A percentile compares a stretch with the other conserved stretches of the same genome.
These are phyloP conservation scores for Elsinoe arachidis DNA, from an alignment of 2,329 filamentous ascomycete species.

Conservation along the genomic window DNA sequence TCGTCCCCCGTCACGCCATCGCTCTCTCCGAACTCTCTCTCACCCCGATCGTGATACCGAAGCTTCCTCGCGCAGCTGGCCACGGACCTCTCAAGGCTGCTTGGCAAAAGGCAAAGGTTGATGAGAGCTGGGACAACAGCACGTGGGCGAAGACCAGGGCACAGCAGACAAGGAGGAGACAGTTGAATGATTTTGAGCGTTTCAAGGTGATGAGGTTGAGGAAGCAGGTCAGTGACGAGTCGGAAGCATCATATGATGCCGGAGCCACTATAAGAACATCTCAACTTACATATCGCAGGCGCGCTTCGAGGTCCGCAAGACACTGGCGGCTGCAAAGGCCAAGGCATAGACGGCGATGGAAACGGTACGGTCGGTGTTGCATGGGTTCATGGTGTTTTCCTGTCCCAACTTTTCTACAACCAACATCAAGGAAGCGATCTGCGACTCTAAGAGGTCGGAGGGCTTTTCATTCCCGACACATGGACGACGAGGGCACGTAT, in stretches of 20 bases:
- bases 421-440: slow-evolving; percentile 11
- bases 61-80: slow-evolving; percentile 77
- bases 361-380: slow-evolving; percentile 14
- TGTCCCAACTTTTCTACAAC: slow-evolving; percentile 9
- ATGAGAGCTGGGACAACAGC: slow-evolving; percentile 85
- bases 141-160: slow-evolving; percentile 90
- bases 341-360: slow-evolving; percentile 39
- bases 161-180: slow-evolving; percentile 76
- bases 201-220: slow-evolving; percentile 99
- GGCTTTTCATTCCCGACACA: neutral
- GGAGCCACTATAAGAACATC: neutral
- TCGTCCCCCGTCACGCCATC: slow-evolving; percentile 79
- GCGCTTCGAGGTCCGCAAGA: slow-evolving; percentile 96
- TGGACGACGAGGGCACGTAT: neutral
- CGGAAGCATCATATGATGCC: neutral
- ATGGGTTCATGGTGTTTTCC: slow-evolving; percentile 14
- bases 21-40: slow-evolving; percentile 76
- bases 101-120: slow-evolving; percentile 88
- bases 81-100: slow-evolving; percentile 72
- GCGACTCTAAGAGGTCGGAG: neutral
- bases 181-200: slow-evolving; percentile 95
- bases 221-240: slow-evolving; percentile 70
- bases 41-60: slow-evolving; percentile 78
- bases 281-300: slow-evolving; percentile 36
- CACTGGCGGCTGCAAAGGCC: slow-evolving; percentile 80